Base-by-base conservation (phyloP, 23 red algal species). In the Gracilaria gracilis region DNA sequence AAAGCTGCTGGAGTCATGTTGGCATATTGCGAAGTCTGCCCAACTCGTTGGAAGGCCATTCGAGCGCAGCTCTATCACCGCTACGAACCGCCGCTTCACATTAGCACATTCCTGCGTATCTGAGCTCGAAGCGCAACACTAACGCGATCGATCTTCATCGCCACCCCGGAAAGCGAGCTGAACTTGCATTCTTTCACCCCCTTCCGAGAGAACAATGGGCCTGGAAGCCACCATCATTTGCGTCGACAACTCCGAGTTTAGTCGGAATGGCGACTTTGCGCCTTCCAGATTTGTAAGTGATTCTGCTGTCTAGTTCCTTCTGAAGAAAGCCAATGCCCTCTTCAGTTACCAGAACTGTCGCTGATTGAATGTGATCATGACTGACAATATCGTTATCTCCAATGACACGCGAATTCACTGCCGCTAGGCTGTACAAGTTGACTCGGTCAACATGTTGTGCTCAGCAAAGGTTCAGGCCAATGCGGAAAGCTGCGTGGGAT, bases 161-260 rank as follows among this genome's bases (percentile, higher is more conserved):
- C 19, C 51, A 15, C 51, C 7, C 44, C 44, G 5, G 51, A 55
- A 55, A 9, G 51, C 51, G 17, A 12, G 44, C 44, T 48, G 5
- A 15, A 15, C 17, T 15, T 55, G 9, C 9, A 55, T 15, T 17
- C 17, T 20, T 20, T 55, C 51, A 55, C 6, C 66, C 20, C 9
- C 17, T 11, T 46, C 42, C 11, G 42, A 50, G 15, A 79, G 4
- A 44, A 31, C 25, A 24, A 99, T 99, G 97, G 91, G 91, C 17
- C 89, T 99, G 61, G 97, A 99, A 88, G 88, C 97, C 19, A 93
- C 93, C 24, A 99, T 99, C 57, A 74, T 99, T n/a, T 99, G 97
- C 83, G 83, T 99, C 27, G 97, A 99, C 86, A 99, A 99, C 85
- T 96, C 94, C n/a, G 97, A 99, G 75, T 99, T 83, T 69, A 95